Percentiles rank a stretch among this genome's conserved stretches.
Evolutionary conservation across 2,329 filamentous ascomycete genomes (phyloP).

Genomic region (Cadophora sp.): DNA sequence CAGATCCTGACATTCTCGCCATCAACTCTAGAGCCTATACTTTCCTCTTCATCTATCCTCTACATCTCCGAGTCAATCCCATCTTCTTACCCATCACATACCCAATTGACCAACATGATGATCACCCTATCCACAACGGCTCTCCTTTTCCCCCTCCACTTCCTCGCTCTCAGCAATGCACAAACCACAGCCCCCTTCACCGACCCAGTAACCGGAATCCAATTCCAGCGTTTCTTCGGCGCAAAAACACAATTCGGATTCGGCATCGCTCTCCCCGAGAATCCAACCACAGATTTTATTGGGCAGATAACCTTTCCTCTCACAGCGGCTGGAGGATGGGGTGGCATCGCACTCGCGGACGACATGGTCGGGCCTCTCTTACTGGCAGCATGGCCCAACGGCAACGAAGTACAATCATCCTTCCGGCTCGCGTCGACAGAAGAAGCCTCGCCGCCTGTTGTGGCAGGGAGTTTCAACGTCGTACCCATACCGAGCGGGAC

Average conservation of each 20-base stretch:
- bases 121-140: not conserved
- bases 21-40: not conserved
- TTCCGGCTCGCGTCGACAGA: slow-evolving; percentile 54
- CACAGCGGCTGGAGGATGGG: slow-evolving; percentile 52
- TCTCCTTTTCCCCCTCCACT: not conserved
- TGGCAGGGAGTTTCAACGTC: slow-evolving; percentile 47
- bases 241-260: slow-evolving; percentile 50
- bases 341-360: slow-evolving; percentile 53
- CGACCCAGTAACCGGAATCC: slow-evolving; percentile 46
- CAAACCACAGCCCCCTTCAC: slow-evolving; percentile 39
- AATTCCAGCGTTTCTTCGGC: slow-evolving; percentile 50
- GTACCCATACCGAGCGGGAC: slow-evolving; percentile 52
- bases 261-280: slow-evolving; percentile 53
- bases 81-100: not conserved
- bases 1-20: not conserved
- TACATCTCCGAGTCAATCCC: not conserved
- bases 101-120: not conserved
- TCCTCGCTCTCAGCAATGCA: slow-evolving; percentile 1
- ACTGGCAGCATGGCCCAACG: slow-evolving; percentile 53
- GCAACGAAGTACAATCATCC: slow-evolving; percentile 49
- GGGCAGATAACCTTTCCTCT: slow-evolving; percentile 54
- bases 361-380: slow-evolving; percentile 55
- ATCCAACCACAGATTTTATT: slow-evolving; percentile 52
- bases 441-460: slow-evolving; percentile 40
- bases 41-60: not conserved